Conservation (phyloP, 768 basidiomycete species). For the Pulveroboletus frians region DNA sequence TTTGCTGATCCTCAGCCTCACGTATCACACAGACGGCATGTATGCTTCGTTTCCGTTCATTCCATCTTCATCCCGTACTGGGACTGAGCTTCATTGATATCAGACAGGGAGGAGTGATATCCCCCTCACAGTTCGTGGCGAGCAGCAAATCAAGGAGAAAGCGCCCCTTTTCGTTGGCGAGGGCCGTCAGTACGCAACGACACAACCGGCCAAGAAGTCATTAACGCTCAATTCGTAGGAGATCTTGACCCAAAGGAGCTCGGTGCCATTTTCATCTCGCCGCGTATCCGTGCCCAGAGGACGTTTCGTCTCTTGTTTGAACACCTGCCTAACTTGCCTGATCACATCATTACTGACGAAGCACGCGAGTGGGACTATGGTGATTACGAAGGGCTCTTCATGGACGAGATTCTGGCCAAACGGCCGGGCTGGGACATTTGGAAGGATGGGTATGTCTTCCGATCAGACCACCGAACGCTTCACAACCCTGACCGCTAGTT, state of each 20-base stretch:
- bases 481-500: constrained; percentile 40
- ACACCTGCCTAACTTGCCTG: constrained; percentile 40
- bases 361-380: constrained; percentile 90
- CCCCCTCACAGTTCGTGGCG: constrained; percentile 74
- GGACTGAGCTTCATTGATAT: constrained; percentile 1
- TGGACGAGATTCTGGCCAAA: constrained; percentile 69
- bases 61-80: background rate
- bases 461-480: background rate
- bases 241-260: constrained; percentile 77
- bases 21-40: constrained; percentile 49
- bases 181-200: constrained; percentile 51
- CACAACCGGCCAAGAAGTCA: background rate
- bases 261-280: constrained; percentile 73
- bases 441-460: constrained; percentile 61
- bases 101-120: constrained; percentile 89
- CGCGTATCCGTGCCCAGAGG: constrained; percentile 77
- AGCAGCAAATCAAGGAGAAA: constrained; percentile 60
- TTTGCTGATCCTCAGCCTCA: constrained; percentile 1
- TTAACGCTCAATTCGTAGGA: constrained; percentile 35
- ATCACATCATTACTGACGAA: constrained; percentile 58
- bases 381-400: constrained; percentile 77
- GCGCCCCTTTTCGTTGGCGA: constrained; percentile 67
- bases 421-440: constrained; percentile 74
- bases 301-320: constrained; percentile 82
- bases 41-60: constrained; percentile 27